phyloP scores from a whole-genome alignment of 208 protist species.

The Acanthamoeba castellanii region DNA sequence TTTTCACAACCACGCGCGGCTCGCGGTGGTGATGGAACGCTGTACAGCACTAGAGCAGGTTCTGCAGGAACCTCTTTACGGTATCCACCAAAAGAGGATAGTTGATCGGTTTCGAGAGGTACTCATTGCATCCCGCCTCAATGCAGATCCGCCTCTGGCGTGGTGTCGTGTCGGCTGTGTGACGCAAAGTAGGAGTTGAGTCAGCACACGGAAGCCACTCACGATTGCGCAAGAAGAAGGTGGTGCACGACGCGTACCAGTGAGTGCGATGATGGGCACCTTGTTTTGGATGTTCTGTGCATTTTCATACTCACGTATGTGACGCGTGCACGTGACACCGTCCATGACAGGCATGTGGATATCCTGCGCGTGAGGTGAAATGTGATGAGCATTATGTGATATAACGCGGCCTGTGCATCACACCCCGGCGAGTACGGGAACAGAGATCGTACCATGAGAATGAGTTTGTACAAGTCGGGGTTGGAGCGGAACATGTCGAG shows the following conservation, averaged over 20 bases:
- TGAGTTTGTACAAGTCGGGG: slow-evolving; percentile 71
- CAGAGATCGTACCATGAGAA: slow-evolving; percentile 43
- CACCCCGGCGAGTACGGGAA: too few relatives aligned
- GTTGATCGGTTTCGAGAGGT: slow-evolving; percentile 67
- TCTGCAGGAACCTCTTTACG: slow-evolving; percentile 63
- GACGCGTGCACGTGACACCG: slow-evolving; percentile 64
- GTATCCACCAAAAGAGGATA: slow-evolving; percentile 61
- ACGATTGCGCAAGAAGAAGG: too few relatives aligned
- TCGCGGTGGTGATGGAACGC: too few relatives aligned
- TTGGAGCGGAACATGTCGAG: slow-evolving; percentile 68
- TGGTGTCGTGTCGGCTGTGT: slow-evolving; percentile 68
- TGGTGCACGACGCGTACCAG: background rate
- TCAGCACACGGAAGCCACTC: background rate
- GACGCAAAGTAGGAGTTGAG: too few relatives aligned
- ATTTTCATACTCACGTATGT: slow-evolving; percentile 65
- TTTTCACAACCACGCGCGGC: background rate
- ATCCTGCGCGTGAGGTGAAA: background rate
- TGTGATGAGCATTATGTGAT: too few relatives aligned
- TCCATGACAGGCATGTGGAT: slow-evolving; percentile 75
- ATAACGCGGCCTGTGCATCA: background rate
- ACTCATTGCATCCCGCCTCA: slow-evolving; percentile 72
- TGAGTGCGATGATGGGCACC: slow-evolving; percentile 69
- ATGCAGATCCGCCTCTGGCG: slow-evolving; percentile 58
- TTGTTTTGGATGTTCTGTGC: background rate
- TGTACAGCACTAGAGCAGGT: background rate